Base-by-base conservation (phyloP, 2,329 filamentous ascomycete genomes). In the Aspergillus sojae region DNA sequence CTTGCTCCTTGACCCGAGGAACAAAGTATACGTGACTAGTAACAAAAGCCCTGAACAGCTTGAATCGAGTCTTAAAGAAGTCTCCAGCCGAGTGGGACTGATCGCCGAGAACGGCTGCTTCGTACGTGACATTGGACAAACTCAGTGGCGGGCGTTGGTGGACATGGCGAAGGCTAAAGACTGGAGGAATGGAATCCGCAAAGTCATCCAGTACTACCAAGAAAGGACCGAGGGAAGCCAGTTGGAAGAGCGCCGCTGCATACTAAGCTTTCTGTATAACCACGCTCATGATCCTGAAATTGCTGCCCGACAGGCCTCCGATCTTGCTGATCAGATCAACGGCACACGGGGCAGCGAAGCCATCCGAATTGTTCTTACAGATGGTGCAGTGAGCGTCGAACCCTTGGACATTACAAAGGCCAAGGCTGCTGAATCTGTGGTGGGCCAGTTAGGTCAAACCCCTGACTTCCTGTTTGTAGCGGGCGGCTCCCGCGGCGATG, bases 51-150 rank as follows among this genome's bases (percentile, higher is more conserved):
- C 92, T 0, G 91, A 95, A 68, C 92, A 97, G 72, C 87, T 97
- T 7, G 91, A 96, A 87, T 19, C 83, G 91, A 5, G 94, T 93
- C 82, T 88, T 87, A 62, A 86, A 88, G 21, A 87, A 93, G 10
- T 91, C 89, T 23, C 68, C n/a, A 21, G 34, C 12, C 89, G 89
- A 64, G 81, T 97, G 4, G 94, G 94, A 4, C 83, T 97, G 11
- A 95, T 97, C 68, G 93, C 94, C 0, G 94, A 97, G 78, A 97
- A 96, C 67, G 94, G 94, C 3, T 96, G 92, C 75, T 97, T 95
- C 80, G 81, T 96, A 60, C 91, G 90, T 70, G 85, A 91, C 64
- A 86, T 85, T 57, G 86, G 87, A 28, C 83, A 82, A 14, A 82
- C 84, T 26, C 82, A 85, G 30, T 98, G 94, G 94, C 86, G 85